These are phyloP conservation scores for Chlorella sp. DNA, from an alignment of 139 green algal genomes.

Conservation along the genomic window DNA sequence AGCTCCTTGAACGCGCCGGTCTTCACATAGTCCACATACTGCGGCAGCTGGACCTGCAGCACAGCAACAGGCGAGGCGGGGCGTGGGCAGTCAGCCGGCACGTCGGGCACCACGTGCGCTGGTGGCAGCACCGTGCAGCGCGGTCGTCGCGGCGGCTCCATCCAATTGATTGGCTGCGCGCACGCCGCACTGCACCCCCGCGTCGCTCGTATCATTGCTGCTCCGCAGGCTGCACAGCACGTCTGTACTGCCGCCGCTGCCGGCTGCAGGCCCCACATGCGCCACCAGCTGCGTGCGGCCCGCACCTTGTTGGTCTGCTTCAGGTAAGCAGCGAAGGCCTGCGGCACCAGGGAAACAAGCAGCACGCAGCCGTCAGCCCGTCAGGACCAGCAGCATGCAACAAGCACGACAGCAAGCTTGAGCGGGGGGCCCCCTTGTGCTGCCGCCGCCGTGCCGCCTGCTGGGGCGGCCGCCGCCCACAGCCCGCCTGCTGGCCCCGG, in stretches of 20 bases:
- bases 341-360: no score
- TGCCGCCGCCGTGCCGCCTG: no score
- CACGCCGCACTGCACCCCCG: no score
- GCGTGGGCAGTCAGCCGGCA: neutral
- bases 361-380: conserved; percentile 91
- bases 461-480: no score
- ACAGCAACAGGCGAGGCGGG: neutral
- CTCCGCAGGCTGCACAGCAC: no score
- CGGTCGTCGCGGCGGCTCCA: neutral
- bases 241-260: no score
- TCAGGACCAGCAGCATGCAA: conserved; percentile 76
- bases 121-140: no score
- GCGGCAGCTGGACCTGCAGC: conserved; percentile 84
- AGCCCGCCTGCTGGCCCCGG: no score
- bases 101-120: neutral
- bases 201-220: no score
- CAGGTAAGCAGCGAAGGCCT: conserved; percentile 89
- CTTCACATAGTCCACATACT: conserved; percentile 98
- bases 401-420: neutral
- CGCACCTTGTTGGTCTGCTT: conserved; percentile 97
- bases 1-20: conserved; percentile 97
- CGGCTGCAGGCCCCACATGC: no score
- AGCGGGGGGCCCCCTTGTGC: neutral
- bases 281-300: no score
- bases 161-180: no score